Evolutionary conservation across 352 stramenopile species (phyloP).

Genomic region (Phytophthora cactorum): DNA sequence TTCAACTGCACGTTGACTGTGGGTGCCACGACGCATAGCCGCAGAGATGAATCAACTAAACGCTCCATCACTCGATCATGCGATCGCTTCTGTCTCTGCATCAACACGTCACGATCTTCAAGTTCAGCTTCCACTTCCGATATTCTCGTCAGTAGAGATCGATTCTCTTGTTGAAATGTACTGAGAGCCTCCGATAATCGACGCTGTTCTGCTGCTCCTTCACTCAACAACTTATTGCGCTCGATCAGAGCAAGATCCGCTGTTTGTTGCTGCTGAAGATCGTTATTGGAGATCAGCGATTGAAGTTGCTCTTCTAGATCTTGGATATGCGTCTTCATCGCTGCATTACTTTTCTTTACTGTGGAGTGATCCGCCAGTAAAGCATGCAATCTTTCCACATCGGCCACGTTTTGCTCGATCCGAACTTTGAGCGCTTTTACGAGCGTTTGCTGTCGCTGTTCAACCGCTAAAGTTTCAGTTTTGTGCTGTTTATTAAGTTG

Average conservation of each 20-base stretch:
- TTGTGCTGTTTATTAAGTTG: conserved; percentile 12
- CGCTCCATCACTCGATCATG: conserved; percentile 43
- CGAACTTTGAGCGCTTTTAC: conserved; percentile 22
- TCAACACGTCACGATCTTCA: conserved; percentile 16
- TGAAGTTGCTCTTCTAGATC: conserved; percentile 5
- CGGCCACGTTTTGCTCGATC: conserved; percentile 25
- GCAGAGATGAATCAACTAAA: conserved; percentile 54
- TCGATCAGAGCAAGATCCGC: conserved; percentile 1
- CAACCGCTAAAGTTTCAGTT: not conserved
- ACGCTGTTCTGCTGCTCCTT: conserved; percentile 9
- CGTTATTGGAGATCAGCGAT: not conserved
- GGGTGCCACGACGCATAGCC: conserved; percentile 80
- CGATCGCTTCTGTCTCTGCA: conserved; percentile 35
- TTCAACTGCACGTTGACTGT: conserved; percentile 84
- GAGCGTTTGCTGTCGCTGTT: conserved; percentile 20
- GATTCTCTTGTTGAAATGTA: conserved; percentile 9
- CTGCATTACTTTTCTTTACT: conserved; percentile 3
- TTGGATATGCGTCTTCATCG: conserved; percentile 7
- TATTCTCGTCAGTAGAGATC: conserved; percentile 10
- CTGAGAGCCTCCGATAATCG: conserved; percentile 10
- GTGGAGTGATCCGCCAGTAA: conserved; percentile 1
- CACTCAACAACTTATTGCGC: conserved; percentile 2
- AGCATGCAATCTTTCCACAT: conserved; percentile 11
- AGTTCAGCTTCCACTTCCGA: conserved; percentile 27
- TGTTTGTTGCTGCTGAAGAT: conserved; percentile 12